Evolutionary conservation across 129 eudicot species (phyloP), one percentile per base, ranked within the genome.

Genomic region (Ambrosia artemisiifolia): DNA sequence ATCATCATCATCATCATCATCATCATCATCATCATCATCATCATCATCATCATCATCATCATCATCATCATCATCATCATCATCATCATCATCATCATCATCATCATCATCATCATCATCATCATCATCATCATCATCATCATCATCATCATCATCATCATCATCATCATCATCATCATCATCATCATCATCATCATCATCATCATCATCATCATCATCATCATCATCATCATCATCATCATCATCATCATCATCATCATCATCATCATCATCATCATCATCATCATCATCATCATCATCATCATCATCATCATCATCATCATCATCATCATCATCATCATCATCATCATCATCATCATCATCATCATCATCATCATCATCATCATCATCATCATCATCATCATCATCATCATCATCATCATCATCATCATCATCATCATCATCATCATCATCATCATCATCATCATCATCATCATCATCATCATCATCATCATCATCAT

Each of bases 141-240:
- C 79, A 19, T 28, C 65, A 70, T 70, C 51, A n/a, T 11, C n/a
- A n/a, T 43, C 47, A 36, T 72, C 48, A 63, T 18, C 61, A 50
- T 32, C 50, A 35, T 28, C 62, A 3, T 50, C 63, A 2, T 16
- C 10, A 36, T 16, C 79, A 19, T 28, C 65, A 70, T 70, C 51
- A n/a, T 11, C n/a, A n/a, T 43, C 47, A 36, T 72, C 48, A 63
- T 18, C 61, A 50, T 32, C 50, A 35, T 28, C 62, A 3, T 50
- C 63, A 2, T 16, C 10, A 36, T 16, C 79, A 19, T 28, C 65
- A 70, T 70, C 51, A n/a, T 11, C n/a, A n/a, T 43, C 47, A 36
- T 72, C 48, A 63, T 18, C 61, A 50, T 32, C 50, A 35, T 28
- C 62, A 3, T 50, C 63, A 2, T 16, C 10, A 36, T 16, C 79